Conservation (phyloP, 2,329 filamentous ascomycete genomes). For the Calonectria multiphialidica region DNA sequence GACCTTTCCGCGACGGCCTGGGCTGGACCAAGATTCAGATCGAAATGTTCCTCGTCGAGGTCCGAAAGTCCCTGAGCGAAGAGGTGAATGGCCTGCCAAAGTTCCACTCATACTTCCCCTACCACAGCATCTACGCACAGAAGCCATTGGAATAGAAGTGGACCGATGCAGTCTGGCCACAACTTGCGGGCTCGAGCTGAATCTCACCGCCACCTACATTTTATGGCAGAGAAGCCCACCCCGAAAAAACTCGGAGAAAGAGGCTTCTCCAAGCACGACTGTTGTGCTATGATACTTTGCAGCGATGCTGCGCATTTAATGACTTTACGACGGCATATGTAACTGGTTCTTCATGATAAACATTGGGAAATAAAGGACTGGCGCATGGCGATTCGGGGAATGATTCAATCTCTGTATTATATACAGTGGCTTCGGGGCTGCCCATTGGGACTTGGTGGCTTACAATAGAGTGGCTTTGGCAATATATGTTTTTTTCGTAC, state of each 20-base stretch:
- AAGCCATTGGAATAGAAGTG: slow-evolving; percentile 47
- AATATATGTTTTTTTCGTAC: not conserved
- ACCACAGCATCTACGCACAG: slow-evolving; percentile 52
- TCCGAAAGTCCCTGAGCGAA: slow-evolving; percentile 53
- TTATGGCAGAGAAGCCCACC: not conserved
- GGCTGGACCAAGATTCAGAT: slow-evolving; percentile 56
- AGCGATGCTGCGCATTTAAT: not conserved
- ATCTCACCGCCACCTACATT: not conserved
- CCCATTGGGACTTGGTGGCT: not conserved
- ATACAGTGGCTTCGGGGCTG: not conserved
- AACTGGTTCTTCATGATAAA: not conserved
- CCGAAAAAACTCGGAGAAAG: not conserved
- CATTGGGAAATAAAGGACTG: not conserved
- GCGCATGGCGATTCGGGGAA: not conserved
- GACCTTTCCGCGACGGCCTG: slow-evolving; percentile 54
- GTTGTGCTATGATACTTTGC: not conserved
- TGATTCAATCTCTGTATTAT: not conserved
- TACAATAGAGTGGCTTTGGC: not conserved
- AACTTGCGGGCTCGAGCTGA: not conserved
- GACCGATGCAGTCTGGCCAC: too few relatives aligned
- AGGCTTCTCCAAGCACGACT: not conserved
- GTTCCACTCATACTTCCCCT: slow-evolving; percentile 56
- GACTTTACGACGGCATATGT: slow-evolving; percentile 9
- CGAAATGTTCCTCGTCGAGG: slow-evolving; percentile 58
- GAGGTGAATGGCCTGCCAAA: slow-evolving; percentile 48